Conservation (phyloP, 2,329 filamentous ascomycete species). For the Mollisiaceae sp. region DNA sequence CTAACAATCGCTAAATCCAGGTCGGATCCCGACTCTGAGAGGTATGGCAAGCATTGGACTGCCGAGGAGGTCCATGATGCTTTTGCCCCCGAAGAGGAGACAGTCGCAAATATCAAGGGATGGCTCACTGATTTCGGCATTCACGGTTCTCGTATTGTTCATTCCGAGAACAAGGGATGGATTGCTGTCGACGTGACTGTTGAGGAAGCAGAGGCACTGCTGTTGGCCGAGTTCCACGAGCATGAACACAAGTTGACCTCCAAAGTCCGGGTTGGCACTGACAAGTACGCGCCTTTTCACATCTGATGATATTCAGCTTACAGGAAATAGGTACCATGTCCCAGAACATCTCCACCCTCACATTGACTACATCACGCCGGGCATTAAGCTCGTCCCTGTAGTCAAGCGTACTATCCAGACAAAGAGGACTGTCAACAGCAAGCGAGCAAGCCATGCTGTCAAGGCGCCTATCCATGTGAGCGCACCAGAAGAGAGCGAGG, state of each 20-base stretch:
- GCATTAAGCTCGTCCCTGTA: conserved; percentile 57
- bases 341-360: conserved; percentile 59
- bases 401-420: conserved; percentile 40
- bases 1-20: conserved; percentile 17
- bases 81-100: conserved; percentile 56
- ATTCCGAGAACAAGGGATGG: conserved; percentile 61
- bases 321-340: conserved; percentile 46
- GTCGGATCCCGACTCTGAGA: conserved; percentile 49
- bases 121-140: conserved; percentile 61
- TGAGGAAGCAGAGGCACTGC: conserved; percentile 54
- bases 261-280: conserved; percentile 55
- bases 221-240: conserved; percentile 55
- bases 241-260: conserved; percentile 58
- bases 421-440: conserved; percentile 16
- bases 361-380: conserved; percentile 64
- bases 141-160: conserved; percentile 42
- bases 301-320: conserved; percentile 49
- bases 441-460: conserved; percentile 21
- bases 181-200: conserved; percentile 58
- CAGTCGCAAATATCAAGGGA: conserved; percentile 55
- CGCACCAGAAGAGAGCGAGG: conserved; percentile 2
- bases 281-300: conserved; percentile 47
- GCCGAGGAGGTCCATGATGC: conserved; percentile 56
- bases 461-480: conserved; percentile 18
- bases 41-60: conserved; percentile 53